Evolutionary conservation across 2,329 filamentous ascomycete genomes (phyloP).

Genomic region (Curvularia lunata): DNA sequence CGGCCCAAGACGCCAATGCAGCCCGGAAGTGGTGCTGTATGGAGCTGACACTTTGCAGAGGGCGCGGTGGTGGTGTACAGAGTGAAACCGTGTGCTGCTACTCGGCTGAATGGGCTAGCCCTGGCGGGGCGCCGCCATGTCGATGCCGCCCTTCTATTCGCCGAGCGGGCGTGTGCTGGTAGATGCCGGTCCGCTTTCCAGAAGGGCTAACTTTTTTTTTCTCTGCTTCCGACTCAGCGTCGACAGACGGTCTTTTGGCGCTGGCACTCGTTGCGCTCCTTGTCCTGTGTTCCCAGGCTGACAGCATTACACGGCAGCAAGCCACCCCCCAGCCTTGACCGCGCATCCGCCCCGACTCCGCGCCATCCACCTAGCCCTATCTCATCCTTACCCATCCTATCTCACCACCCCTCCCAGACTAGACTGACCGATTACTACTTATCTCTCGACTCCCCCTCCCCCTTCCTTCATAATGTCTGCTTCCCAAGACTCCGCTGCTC

Average conservation of each 20-base stretch:
- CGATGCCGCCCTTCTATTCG: conserved; percentile 15
- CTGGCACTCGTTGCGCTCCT: conserved; percentile 17
- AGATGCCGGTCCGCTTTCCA: conserved; percentile 28
- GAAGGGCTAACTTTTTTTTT: conserved; percentile 22
- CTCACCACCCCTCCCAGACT: conserved; percentile 13
- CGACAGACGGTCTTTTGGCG: conserved; percentile 5
- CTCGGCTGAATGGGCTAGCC: conserved; percentile 14
- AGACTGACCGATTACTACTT: conserved; percentile 8
- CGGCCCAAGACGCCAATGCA: conserved; percentile 1
- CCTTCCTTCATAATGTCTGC: conserved; percentile 43
- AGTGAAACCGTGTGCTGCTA: conserved; percentile 8
- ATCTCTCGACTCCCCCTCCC: conserved; percentile 19
- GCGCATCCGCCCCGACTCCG: too few relatives aligned
- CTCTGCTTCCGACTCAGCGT: conserved; percentile 4
- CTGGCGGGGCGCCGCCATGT: conserved; percentile 14
- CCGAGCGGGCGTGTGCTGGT: conserved; percentile 9
- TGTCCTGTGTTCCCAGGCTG: conserved; percentile 13
- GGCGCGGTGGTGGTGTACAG: conserved; percentile 26
- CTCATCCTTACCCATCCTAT: conserved; percentile 11
- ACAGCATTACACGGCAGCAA: conserved; percentile 23
- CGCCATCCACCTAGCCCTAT: conserved; percentile 21
- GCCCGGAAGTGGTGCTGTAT: neutral
- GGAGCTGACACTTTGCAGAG: conserved; percentile 19
- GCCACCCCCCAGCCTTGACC: conserved; percentile 19
- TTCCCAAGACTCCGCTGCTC: conserved; percentile 29